phyloP scores from a whole-genome alignment of 2,329 filamentous ascomycete genomes.

The Stagonosporopsis vannaccii region DNA sequence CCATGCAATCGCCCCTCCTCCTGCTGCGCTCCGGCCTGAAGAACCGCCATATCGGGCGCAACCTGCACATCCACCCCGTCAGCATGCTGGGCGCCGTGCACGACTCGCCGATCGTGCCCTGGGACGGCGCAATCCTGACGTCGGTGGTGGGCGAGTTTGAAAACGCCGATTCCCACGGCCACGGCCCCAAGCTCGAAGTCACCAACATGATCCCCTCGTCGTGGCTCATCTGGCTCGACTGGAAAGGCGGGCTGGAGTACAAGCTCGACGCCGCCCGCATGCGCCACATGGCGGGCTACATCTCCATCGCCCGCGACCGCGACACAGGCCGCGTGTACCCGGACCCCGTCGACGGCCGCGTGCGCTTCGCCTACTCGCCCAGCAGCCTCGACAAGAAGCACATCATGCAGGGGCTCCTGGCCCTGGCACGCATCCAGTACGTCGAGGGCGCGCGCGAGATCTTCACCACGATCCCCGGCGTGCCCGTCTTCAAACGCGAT shows the following conservation, averaged over 20 bases:
- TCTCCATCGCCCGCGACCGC: constrained; percentile 77
- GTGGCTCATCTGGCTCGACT: constrained; percentile 69
- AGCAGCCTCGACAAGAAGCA: constrained; percentile 76
- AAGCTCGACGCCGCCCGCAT: constrained; percentile 75
- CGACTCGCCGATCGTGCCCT: constrained; percentile 68
- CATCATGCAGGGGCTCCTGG: constrained; percentile 74
- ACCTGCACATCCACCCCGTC: constrained; percentile 84
- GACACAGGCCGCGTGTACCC: constrained; percentile 77
- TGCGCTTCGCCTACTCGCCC: constrained; percentile 72
- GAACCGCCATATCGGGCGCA: constrained; percentile 81
- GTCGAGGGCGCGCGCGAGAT: constrained; percentile 83
- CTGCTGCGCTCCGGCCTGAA: constrained; percentile 79
- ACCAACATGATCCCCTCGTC: constrained; percentile 76
- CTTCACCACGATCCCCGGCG: constrained; percentile 66
- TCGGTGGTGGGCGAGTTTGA: constrained; percentile 79
- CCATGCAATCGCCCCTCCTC: constrained; percentile 78
- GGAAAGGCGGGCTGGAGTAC: constrained; percentile 71
- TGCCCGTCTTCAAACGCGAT: constrained; percentile 68
- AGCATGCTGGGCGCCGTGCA: constrained; percentile 65
- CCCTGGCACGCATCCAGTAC: constrained; percentile 77
- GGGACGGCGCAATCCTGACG: constrained; percentile 80
- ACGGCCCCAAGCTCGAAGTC: constrained; percentile 83
- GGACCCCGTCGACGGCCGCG: constrained; percentile 71
- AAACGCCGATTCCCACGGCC: constrained; percentile 79
- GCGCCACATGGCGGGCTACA: constrained; percentile 73